Conservation (phyloP, 352 stramenopile species). For the Pythium brassicae region DNA sequence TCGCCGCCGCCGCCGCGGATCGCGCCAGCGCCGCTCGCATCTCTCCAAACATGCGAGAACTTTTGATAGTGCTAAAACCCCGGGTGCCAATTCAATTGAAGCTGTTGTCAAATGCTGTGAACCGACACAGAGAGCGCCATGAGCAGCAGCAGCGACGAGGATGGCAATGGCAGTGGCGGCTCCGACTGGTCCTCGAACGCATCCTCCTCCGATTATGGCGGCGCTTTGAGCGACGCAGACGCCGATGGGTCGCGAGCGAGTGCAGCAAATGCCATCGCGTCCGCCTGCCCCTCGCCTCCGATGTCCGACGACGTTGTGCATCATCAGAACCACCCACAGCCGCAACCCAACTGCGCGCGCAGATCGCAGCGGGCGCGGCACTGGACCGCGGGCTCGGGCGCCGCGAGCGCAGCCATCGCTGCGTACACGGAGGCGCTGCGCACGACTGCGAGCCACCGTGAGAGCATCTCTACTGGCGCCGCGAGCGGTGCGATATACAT, state of each 20-base stretch:
- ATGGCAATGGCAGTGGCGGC: no score
- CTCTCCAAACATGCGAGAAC: not conserved
- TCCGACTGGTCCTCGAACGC: not conserved
- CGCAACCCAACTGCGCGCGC: no score
- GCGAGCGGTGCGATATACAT: not conserved
- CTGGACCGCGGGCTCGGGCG: not conserved
- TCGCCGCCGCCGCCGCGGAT: not conserved
- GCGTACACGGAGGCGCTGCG: conserved; percentile 21
- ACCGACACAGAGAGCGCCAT: no score
- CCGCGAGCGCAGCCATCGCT: conserved; percentile 5
- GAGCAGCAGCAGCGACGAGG: not conserved
- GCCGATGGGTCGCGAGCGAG: not conserved
- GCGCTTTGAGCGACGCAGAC: not conserved
- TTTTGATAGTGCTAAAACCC: not conserved
- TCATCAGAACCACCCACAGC: no score
- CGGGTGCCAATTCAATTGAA: no score
- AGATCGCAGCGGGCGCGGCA: conserved; percentile 1
- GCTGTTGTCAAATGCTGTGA: no score
- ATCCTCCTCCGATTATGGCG: not conserved
- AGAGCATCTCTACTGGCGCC: conserved; percentile 18
- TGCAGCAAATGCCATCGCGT: not conserved
- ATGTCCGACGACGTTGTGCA: no score
- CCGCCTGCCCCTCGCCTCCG: no score
- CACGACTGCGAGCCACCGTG: conserved; percentile 9
- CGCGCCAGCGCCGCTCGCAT: not conserved